phyloP scores from a whole-genome alignment of 495 filamentous ascomycete genomes.

The Halenospora varia region DNA sequence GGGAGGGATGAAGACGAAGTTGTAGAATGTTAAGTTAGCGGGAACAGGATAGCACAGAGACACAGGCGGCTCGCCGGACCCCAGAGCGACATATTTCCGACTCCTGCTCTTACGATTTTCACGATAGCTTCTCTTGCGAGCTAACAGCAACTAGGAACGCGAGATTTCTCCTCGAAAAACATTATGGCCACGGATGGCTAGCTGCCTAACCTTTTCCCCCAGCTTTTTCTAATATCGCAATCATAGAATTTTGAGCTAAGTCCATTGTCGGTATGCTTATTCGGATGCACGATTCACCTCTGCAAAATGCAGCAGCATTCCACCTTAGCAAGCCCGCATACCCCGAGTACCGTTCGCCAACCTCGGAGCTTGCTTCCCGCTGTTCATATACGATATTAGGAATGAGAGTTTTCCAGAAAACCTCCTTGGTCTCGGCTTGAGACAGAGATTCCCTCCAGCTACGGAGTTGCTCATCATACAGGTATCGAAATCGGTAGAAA shows the following conservation, averaged over 20 bases:
- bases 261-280: not conserved
- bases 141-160: no score
- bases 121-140: no score
- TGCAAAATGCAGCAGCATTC: not conserved
- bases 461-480: not conserved
- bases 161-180: no score
- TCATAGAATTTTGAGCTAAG: not conserved
- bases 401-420: constrained; percentile 3
- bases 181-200: no score
- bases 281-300: not conserved
- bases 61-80: no score
- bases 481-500: not conserved
- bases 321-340: not conserved
- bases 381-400: constrained; percentile 3
- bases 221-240: no score
- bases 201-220: no score
- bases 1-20: no score
- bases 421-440: not conserved
- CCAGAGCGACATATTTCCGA: no score
- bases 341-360: not conserved
- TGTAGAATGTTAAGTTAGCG: no score
- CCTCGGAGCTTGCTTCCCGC: not conserved
- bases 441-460: constrained; percentile 1
- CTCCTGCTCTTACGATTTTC: no score
- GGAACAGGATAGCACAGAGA: no score